Base-by-base conservation (phyloP, 768 basidiomycete species). In the Tricholoma hemisulphureum region DNA sequence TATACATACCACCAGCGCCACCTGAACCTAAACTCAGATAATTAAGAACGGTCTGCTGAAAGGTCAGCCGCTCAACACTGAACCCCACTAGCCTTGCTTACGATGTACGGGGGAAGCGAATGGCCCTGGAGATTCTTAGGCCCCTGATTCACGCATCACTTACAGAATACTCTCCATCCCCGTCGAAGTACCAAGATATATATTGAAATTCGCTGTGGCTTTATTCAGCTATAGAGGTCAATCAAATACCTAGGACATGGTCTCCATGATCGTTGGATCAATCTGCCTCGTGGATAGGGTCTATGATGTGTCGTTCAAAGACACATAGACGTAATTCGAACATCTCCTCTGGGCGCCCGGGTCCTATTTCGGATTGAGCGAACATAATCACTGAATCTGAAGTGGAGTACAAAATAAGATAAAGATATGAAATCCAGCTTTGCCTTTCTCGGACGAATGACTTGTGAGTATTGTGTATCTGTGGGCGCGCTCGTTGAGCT, bases 301-400 rank as follows among this genome's bases (percentile, higher is more conserved):
- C 14, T 10, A 14, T 46, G 24, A 18, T 46, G 20, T 46, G 14
- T 4, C 14, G 4, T 14, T 8, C 13, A 41, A 18, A n/a, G 39
- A 41, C 52, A 41, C 20, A 53, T 54, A 18, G 24, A 54, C 53
- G 39, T 54, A 54, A 43, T 54, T 49, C 9, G 13, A 29, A 16
- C 52, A 20, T 6, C 18, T 6, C 43, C 31, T 43, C 39, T 54
- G 8, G 53, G 53, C 53, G 16, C 23, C 20, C n/a, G n/a, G n/a
- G n/a, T n/a, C n/a, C n/a, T 24, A 37, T 39, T 26, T 23, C 21
- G 35, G 26, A 11, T 29, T 43, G 24, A 29, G 10, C 18, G 31
- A 41, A 43, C 10, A 43, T 29, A 6, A 41, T 21, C 53, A n/a
- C 53, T 39, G 26, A 53, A 21, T 26, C 16, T 53, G 51, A 39